Conservation (phyloP, 495 filamentous ascomycete genomes). For the Annulohypoxylon moriforme region DNA sequence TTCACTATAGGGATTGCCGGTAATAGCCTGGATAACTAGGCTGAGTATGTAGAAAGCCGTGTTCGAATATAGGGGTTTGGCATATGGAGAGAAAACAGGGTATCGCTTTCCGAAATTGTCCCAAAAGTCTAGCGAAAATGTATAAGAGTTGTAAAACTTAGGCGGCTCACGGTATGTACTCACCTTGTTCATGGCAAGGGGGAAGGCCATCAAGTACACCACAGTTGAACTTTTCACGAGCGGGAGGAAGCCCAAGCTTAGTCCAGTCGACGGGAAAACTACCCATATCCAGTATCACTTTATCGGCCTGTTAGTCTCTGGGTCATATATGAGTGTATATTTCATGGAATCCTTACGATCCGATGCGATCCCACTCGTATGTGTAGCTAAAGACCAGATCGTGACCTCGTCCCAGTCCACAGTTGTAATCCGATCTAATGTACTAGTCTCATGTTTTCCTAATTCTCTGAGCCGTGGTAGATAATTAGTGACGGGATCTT, state of each 20-base stretch:
- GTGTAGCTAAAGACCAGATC: conserved; percentile 56
- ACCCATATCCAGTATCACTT: conserved; percentile 43
- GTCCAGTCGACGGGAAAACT: conserved; percentile 33
- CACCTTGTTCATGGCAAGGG: conserved; percentile 33
- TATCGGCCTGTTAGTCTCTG: background rate
- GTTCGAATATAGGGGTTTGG: conserved; percentile 52
- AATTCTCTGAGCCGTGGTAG: conserved; percentile 49
- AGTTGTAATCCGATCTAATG: conserved; percentile 29
- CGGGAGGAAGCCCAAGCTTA: conserved; percentile 41
- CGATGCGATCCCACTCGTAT: conserved; percentile 54
- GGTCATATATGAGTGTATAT: too few species aligned
- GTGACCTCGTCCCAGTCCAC: conserved; percentile 64
- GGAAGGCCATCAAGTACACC: conserved; percentile 34
- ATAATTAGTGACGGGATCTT: conserved; percentile 57
- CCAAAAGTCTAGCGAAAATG: conserved; percentile 38
- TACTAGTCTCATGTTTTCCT: conserved; percentile 10
- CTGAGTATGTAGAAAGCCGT: conserved; percentile 51
- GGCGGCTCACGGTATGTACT: background rate
- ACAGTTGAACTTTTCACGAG: conserved; percentile 36
- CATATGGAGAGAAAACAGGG: conserved; percentile 46
- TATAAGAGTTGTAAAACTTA: background rate
- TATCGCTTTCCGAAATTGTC: conserved; percentile 43
- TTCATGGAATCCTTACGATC: conserved; percentile 30
- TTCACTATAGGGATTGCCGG: conserved; percentile 37
- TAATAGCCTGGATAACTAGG: conserved; percentile 48